These are phyloP conservation scores for Aureobasidium sp. DNA, from an alignment of 2,329 filamentous ascomycete genomes.

Conservation along the genomic window DNA sequence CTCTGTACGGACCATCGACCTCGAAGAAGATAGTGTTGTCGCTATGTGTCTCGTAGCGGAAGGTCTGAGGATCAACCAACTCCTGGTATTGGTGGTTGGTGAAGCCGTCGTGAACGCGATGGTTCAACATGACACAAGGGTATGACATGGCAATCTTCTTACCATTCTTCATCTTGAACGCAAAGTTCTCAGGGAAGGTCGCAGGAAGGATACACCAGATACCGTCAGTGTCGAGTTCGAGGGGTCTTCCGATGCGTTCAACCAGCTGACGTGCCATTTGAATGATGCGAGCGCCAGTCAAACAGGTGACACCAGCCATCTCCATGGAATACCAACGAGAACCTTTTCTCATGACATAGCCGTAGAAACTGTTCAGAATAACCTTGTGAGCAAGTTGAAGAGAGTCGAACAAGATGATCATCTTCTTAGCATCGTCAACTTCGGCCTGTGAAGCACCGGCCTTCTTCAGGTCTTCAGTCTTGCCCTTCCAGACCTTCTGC, in stretches of 20 bases:
- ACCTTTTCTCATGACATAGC: constrained; percentile 98
- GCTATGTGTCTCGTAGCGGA: constrained; percentile 93
- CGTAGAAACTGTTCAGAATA: constrained; percentile 98
- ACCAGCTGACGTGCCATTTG: constrained; percentile 91
- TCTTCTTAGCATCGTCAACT: constrained; percentile 93
- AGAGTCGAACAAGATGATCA: constrained; percentile 94
- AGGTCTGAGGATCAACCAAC: constrained; percentile 65
- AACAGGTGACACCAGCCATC: constrained; percentile 96
- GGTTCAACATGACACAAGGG: constrained; percentile 98
- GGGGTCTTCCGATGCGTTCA: constrained; percentile 81
- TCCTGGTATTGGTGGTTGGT: constrained; percentile 98
- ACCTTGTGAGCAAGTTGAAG: constrained; percentile 96
- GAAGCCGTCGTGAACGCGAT: constrained; percentile 87
- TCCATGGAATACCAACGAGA: constrained; percentile 99
- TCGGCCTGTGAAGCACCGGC: constrained; percentile 68
- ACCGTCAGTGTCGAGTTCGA: constrained; percentile 95
- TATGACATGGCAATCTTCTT: constrained; percentile 97
- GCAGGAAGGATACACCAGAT: constrained; percentile 99
- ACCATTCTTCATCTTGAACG: constrained; percentile 87
- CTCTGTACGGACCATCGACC: constrained; percentile 93
- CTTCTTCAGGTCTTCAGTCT: constrained; percentile 77
- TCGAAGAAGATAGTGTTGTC: constrained; percentile 99
- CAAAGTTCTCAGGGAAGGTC: constrained; percentile 92
- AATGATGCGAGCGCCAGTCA: constrained; percentile 94
- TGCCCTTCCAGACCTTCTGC: constrained; percentile 97